Evolutionary conservation across 352 stramenopile genomes (phyloP).

Genomic region (Thalassiosira livingstoniorum): DNA sequence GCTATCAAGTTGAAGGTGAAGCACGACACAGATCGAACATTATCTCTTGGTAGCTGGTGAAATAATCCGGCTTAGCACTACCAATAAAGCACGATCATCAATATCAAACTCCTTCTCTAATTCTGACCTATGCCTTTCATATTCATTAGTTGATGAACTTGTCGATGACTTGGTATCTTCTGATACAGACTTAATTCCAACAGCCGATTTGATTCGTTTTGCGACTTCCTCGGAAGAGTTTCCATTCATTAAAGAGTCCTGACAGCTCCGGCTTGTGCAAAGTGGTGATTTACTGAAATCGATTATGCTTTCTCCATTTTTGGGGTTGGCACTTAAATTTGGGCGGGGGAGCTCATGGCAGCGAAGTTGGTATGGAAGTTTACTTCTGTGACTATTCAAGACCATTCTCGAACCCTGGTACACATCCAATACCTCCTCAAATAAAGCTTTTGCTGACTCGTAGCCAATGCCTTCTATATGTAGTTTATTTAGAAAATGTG

Average conservation of each 20-base stretch:
- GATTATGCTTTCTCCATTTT: conserved; percentile 63
- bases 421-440: conserved; percentile 77
- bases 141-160: conserved; percentile 13
- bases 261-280: neutral
- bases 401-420: conserved; percentile 74
- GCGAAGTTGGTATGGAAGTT: conserved; percentile 70
- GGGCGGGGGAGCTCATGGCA: conserved; percentile 73
- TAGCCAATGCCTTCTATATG: conserved; percentile 41
- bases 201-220: neutral
- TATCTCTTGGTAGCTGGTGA: neutral
- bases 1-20: too few relatives aligned
- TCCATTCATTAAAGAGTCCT: neutral
- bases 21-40: too few relatives aligned
- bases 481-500: conserved; percentile 79
- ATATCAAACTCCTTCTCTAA: conserved; percentile 8
- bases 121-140: conserved; percentile 6
- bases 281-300: conserved; percentile 29
- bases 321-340: conserved; percentile 27
- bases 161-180: conserved; percentile 12
- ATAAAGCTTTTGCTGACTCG: conserved; percentile 71
- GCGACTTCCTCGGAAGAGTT: neutral
- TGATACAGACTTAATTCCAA: neutral
- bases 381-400: conserved; percentile 74
- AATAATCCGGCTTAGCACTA: conserved; percentile 1
- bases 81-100: neutral